Base-by-base conservation (phyloP, 257 asterid genomes). In the Anisodus tanguticus region DNA sequence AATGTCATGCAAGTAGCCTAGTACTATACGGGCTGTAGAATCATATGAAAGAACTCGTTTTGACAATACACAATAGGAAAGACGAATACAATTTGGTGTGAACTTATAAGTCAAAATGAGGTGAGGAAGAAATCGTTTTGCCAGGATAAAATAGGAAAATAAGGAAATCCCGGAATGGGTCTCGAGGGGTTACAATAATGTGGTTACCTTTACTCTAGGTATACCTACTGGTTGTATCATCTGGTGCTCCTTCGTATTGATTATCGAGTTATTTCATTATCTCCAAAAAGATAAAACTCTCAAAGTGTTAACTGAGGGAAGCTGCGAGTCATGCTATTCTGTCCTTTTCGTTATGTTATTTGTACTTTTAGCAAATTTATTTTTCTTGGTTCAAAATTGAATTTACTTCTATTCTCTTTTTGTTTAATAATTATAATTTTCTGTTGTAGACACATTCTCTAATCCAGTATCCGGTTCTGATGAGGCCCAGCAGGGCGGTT, bases 391-490 rank as follows among this genome's bases (percentile, higher is more conserved):
- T 22, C 8, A 67, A 31, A 26, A 47, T 77, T 43, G 60, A 53
- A 60, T 84, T 37, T 9, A 26, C 72, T 80, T 60, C 37, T 7
- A 77, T 81, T 57, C 68, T 31, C 81, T 66, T 82, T 57, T 79
- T 39, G 39, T 54, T 15, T 64, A 49, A 72, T 84, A 58, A 49
- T 57, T 79, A 39, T 74, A 26, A 43, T 83, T 69, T 83, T 62
- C 35, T 90, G 67, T 83, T 84, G 88, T 82, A 96, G 99, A 96
- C 90, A 87, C 98, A 64, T 96, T 96, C 91, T 83, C 97, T 79
- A 96, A 94, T 89, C 91, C 98, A 26, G 87, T 67, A 54, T 88
- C 94, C 37, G 95, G 98, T 85, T 86, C 98, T 82, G 98, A 91
- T 43, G 94, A 89, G 83, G 90, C 94, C 83, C 94, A 93, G 87